Evolutionary conservation across 148 eudicot species (phyloP), one percentile per base, ranked within the genome.

Genomic region (Pouteria glomerata): DNA sequence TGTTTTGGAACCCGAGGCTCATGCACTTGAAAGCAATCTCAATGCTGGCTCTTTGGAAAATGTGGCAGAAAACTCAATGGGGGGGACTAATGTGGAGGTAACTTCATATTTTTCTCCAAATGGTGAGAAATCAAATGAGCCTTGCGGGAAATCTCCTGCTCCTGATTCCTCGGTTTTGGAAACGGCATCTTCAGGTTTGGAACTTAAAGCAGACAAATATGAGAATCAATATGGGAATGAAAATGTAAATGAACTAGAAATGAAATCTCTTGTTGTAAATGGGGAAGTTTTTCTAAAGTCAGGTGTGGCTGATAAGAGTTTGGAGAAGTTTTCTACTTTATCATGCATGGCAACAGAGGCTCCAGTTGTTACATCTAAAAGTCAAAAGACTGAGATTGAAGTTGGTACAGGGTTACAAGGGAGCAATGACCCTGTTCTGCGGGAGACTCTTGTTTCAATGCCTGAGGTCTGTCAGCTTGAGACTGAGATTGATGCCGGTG

Each of bases 41-140:
- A 30, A 27, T 3, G 42, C 30, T 1, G 34, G 52, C 57, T 33
- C 66, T 21, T 56, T 27, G 29, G 66, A 44, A 41, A 63, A 66
- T 58, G 51, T 57, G 44, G 66, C 37, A 10, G 68, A 57, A 50
- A 53, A 56, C 41, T 21, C 21, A 24, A 21, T n/a, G 1, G 44
- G 33, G 72, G 72, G 42, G n/a, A 33, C 45, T 23, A 52, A 52
- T 52, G n/a, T 52, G 60, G 72, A 68, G 35, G 68, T 8, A 34
- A 30, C 26, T 37, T 35, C 69, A 7, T 62, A 23, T 37, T 18
- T 67, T 50, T 4, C 41, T 30, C 62, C 14, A 6, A 15, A 23
- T 63, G 68, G n/a, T 67, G 69, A 45, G 18, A 58, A 18, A 42
- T 34, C 18, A 8, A 48, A 51, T 14, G 64, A 50, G 29, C 58